These are phyloP conservation scores for Darksidea phi DNA, from an alignment of 495 filamentous ascomycete species.

Conservation along the genomic window DNA sequence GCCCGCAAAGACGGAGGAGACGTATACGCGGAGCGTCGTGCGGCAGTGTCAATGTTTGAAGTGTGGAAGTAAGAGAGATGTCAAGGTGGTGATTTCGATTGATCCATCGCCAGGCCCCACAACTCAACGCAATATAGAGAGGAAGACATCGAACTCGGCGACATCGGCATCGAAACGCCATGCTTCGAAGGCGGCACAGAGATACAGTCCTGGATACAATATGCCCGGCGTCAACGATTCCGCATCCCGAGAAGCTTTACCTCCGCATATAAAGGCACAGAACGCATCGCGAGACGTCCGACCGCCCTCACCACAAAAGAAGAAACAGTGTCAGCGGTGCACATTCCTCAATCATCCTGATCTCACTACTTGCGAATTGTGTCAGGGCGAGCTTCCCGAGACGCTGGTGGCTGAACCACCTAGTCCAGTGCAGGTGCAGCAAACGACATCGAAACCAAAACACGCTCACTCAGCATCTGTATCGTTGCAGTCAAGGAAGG, in stretches of 20 bases:
- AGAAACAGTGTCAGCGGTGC: conserved; percentile 27
- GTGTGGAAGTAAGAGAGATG: conserved; percentile 32
- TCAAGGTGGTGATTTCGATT: conserved; percentile 30
- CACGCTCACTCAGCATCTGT: conserved; percentile 19
- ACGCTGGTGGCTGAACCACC: conserved; percentile 21
- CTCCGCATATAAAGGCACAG: neutral
- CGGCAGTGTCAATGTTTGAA: conserved; percentile 31
- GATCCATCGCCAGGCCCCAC: conserved; percentile 25
- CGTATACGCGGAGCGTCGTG: conserved; percentile 21
- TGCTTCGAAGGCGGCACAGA: conserved; percentile 23
- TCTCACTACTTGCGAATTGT: conserved; percentile 26
- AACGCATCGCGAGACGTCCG: neutral
- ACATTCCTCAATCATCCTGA: conserved; percentile 31
- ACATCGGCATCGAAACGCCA: conserved; percentile 6
- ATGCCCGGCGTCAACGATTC: conserved; percentile 18
- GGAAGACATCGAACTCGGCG: conserved; percentile 9
- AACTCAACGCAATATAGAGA: neutral
- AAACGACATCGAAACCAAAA: conserved; percentile 3
- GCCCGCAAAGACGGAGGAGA: conserved; percentile 19
- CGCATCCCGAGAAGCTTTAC: neutral
- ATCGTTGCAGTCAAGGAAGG: conserved; percentile 14
- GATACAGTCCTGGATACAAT: conserved; percentile 26
- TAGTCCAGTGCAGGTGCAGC: conserved; percentile 1
- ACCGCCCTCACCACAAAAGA: conserved; percentile 6
- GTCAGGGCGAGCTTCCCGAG: conserved; percentile 18